Base-by-base conservation (phyloP, 208 protist species). In the Trypanosoma rangeli region DNA sequence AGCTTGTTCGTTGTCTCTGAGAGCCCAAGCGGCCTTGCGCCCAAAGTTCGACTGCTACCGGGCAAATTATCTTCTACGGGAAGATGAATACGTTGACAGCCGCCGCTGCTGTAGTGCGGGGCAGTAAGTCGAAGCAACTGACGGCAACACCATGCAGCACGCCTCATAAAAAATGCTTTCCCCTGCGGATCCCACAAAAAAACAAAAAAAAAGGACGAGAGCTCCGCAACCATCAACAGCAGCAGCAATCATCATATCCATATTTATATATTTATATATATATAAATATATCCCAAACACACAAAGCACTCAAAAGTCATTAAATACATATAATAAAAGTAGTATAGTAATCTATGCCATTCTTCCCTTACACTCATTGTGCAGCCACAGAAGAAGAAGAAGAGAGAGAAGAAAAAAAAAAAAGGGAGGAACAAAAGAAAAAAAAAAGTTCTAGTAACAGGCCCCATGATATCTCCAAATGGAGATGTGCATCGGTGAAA, bases 61-160 rank as follows among this genome's bases (percentile, higher is more conserved):
- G 33, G 26, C 18, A 33, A n/a, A 44, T 35, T 28, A 7, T 15
- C 42, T 5, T 62, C 29, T 9, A 0, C 24, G 39, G 53, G 54
- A 42, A 18, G 44, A 69, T 62, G 54, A 8, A 53, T 16, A 24
- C 18, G 26, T 24, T 37, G 22, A 59, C 24, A n/a, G 35, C 26
- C 33, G 1, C 37, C 15, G 33, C 5, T 20, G 55, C 31, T 20
- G 13, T 39, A 12, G n/a, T 22, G 46, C 55, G 5, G 24, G 54
- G 5, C 29, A 26, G 24, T 18, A 53, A 26, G 12, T 1, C 49
- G 12, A 55, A 35, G 7, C 29, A 24, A 55, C n/a, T 55, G 61
- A 3, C 26, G 26, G 33, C 49, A 56, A n/a, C 61, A 66, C 48
- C 61, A 64, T n/a, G 39, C 12, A 24, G 28, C 28, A 48, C 26